Base-by-base conservation (phyloP, 495 filamentous ascomycete genomes). In the Penicillium riverlandense region DNA sequence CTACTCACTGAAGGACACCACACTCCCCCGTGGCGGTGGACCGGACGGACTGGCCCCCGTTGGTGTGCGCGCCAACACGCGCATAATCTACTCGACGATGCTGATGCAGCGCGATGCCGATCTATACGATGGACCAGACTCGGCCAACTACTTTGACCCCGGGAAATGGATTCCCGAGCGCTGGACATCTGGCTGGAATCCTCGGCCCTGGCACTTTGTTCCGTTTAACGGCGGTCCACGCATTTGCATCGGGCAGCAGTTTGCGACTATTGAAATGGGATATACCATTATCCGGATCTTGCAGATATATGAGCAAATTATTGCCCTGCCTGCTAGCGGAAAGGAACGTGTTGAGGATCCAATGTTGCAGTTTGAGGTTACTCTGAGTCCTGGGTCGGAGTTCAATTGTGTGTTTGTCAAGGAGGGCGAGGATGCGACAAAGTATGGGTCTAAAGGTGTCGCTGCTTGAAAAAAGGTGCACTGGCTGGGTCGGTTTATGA, bases 141-240 rank as follows among this genome's bases (percentile, higher is more conserved):
- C 72, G 8, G 56, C 55, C 28, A 59, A 69, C n/a, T 71, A 70
- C 41, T 75, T 74, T 46, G 62, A 72, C 22, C 77, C 79, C 1
- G 64, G 33, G 4, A 55, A 60, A 67, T 68, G 59, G 72, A 50
- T 79, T 64, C 86, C 88, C 0, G 86, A 94, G 39, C 71, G 88
- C 8, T 96, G 91, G 90, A 67, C 76, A 14, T 65, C 63, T 1
- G 75, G 70, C 52, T 91, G 85, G 88, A 66, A 69, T 44, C 79
- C 79, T 1, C 73, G 67, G 49, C 63, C 73, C 5, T 87, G 84
- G 84, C 79, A 84, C 8, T 84, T 71, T 47, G 68, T 81, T 34
- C 80, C 80, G 5, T 84, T 84, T 41, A 79, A 78, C 46, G 78
- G 79, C 0, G 80, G 79, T 0, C 80, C 79, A 8, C 56, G 77